Evolutionary conservation across 371 early-diverging fungal genomes (phyloP).

Genomic region (Mucor mucedo): DNA sequence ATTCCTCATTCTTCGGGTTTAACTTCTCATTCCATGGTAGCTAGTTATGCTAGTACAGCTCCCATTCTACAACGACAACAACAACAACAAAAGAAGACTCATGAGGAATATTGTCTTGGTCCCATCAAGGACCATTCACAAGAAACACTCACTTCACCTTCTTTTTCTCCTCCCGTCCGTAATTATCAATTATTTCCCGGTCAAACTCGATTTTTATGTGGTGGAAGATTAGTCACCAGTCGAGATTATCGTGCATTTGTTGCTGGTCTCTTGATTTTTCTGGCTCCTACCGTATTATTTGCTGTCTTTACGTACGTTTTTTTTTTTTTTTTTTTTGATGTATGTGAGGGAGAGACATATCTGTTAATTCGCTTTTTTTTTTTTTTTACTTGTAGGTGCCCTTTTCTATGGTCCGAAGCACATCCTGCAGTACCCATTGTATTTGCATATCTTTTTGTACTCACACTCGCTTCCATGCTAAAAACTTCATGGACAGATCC

Average conservation of each 20-base stretch:
- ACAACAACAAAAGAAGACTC: not conserved
- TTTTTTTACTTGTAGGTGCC: constrained; percentile 50
- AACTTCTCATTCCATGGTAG: constrained; percentile 24
- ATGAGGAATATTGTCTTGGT: constrained; percentile 14
- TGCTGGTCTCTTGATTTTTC: constrained; percentile 64
- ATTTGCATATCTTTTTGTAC: constrained; percentile 74
- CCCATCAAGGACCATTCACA: constrained; percentile 3
- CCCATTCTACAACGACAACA: constrained; percentile 18
- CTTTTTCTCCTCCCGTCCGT: constrained; percentile 3
- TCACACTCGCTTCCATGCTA: constrained; percentile 76
- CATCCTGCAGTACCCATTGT: constrained; percentile 70
- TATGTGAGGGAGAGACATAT: not conserved
- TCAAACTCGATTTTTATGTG: constrained; percentile 58
- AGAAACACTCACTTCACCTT: constrained; percentile 5
- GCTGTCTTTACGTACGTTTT: constrained; percentile 67
- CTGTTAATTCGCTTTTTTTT: not conserved
- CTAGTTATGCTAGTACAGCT: constrained; percentile 28
- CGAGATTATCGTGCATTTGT: constrained; percentile 67
- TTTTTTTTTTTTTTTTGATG: too few relatives aligned
- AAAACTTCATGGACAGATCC: constrained; percentile 92
- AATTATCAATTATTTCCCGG: constrained; percentile 50
- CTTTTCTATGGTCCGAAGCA: constrained; percentile 68
- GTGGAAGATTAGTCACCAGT: constrained; percentile 74
- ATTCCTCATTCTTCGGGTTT: constrained; percentile 29
- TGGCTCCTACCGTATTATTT: constrained; percentile 68